Conservation (phyloP, 2,329 filamentous ascomycete species). For the Penicillium brevicompactum region DNA sequence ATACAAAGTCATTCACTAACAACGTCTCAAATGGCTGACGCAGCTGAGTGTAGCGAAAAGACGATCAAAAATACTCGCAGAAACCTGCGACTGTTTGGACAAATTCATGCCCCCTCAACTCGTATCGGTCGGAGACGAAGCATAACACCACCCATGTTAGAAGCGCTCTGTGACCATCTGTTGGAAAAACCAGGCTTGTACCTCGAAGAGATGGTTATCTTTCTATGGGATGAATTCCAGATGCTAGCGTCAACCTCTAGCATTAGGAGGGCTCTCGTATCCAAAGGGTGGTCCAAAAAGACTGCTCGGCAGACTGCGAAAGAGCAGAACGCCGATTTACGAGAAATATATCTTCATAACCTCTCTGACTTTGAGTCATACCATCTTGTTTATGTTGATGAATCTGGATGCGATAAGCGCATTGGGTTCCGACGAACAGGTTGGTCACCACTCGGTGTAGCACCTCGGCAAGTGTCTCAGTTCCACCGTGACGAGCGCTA, state of each 20-base stretch:
- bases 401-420: slow-evolving; percentile 29
- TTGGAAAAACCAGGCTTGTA: slow-evolving; percentile 31
- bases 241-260: slow-evolving; percentile 22
- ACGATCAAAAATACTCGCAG: slow-evolving; percentile 9
- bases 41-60: slow-evolving; percentile 9
- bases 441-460: slow-evolving; percentile 33
- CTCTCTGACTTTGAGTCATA: slow-evolving; percentile 28
- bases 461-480: slow-evolving; percentile 23
- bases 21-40: slow-evolving; percentile 7
- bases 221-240: slow-evolving; percentile 2
- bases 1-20: slow-evolving; percentile 8
- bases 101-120: slow-evolving; percentile 24
- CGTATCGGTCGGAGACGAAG: slow-evolving; percentile 3
- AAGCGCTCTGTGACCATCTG: not conserved
- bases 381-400: slow-evolving; percentile 25
- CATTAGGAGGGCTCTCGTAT: slow-evolving; percentile 11
- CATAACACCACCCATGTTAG: slow-evolving; percentile 2
- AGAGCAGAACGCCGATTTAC: slow-evolving; percentile 37
- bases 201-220: slow-evolving; percentile 3
- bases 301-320: slow-evolving; percentile 30
- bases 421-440: slow-evolving; percentile 36
- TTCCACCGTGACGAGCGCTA: slow-evolving; percentile 26
- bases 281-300: slow-evolving; percentile 23
- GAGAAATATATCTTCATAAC: slow-evolving; percentile 38
- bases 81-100: slow-evolving; percentile 10